Evolutionary conservation across 2,329 filamentous ascomycete species (phyloP).

Genomic region (Claviceps cyperi): DNA sequence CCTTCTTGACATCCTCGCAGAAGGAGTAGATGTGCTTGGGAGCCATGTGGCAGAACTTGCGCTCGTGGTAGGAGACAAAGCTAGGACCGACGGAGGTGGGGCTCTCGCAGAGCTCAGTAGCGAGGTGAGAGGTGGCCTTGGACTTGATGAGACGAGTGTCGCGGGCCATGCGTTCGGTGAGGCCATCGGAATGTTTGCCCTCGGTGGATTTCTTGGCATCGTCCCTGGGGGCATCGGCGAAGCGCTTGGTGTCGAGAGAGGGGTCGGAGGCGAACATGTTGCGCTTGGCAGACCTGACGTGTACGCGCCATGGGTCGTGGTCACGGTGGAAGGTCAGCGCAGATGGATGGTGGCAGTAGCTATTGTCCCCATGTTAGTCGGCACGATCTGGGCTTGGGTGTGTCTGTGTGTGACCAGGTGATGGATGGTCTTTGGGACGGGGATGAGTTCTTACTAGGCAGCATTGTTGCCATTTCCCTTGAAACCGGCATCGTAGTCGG

Average conservation of each 20-base stretch:
- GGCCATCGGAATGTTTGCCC: too few relatives aligned
- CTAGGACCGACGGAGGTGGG: conserved; percentile 1
- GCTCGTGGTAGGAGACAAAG: conserved; percentile 9
- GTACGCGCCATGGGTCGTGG: not conserved
- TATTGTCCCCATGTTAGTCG: not conserved
- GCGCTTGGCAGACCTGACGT: not conserved
- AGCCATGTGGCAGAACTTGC: conserved; percentile 10
- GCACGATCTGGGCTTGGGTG: not conserved
- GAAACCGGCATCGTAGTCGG: not conserved
- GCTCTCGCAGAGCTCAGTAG: conserved; percentile 7
- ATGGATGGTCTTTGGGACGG: too few relatives aligned
- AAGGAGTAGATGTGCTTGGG: conserved; percentile 8
- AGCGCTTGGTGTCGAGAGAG: not conserved
- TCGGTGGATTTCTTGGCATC: not conserved
- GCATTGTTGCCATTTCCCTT: not conserved
- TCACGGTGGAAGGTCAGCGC: not conserved
- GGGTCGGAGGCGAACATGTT: not conserved
- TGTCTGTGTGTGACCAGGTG: too few relatives aligned
- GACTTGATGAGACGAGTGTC: conserved; percentile 1
- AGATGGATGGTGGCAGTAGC: not conserved
- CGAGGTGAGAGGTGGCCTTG: not conserved
- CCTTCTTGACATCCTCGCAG: conserved; percentile 4
- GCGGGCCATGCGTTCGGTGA: not conserved
- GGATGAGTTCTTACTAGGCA: not conserved
- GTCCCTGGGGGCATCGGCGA: not conserved